Evolutionary conservation across 768 basidiomycete genomes (phyloP), one percentile per base, ranked within the genome.

Genomic region (Punctularia strigosozonata): DNA sequence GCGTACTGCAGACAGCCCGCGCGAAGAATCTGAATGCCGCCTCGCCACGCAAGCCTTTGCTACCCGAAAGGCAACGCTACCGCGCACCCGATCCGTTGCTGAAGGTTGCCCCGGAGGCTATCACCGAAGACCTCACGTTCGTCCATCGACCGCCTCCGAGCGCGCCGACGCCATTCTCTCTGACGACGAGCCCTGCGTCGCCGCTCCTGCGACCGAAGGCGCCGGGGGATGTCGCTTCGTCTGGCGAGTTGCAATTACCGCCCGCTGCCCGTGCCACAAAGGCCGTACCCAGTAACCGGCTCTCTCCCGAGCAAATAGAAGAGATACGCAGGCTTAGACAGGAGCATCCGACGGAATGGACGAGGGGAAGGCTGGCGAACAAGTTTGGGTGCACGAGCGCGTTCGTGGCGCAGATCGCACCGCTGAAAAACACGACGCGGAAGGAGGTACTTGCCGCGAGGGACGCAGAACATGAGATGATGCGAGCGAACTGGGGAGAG

Each of bases 121-220:
- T 31, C 25, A 37, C 44, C 21, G 69, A 71, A 41, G 63, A 69
- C 43, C 57, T 87, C 40, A 83, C 83, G 0, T 89, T 89, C 55
- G 77, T 89, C 42, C 83, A 85, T 54, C 77, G 87, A 31, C 82
- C 82, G n/a, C 87, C 86, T 0, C 82, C 86, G 1, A 75, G 80
- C 7, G 71, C 77, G 7, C 80, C 81, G 6, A 68, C 84, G 14
- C 84, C 85, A 3, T 63, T 66, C 43, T 90, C 86, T 15, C 71
- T 77, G 41, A 78, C 75, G 4, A 75, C 74, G 4, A 63, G 69
- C 6, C 86, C 86, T 7, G 58, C 71, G 5, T 90, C 86, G 0
- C 82, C 87, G 0, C 64, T 89, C 4, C 68, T 89, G 13, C 63
- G 63, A 0, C 59, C 70, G 12, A 51, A 61, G 4, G 40, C 51